phyloP scores from a whole-genome alignment of 129 eudicot species.

The Tagetes patula region DNA sequence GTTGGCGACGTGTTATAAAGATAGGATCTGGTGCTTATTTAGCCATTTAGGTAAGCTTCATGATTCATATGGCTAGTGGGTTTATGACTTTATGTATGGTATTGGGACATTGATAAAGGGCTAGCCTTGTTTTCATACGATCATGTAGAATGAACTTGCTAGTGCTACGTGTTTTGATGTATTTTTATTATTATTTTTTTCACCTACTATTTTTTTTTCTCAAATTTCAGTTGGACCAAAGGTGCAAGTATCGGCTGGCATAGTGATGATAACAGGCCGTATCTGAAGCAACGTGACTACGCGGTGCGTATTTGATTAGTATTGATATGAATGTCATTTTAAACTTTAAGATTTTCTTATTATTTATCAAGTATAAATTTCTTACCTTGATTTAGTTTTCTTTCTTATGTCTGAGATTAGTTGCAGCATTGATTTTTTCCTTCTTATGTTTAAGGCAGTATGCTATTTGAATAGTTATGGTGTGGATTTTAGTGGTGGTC shows the following conservation, averaged over 20 bases:
- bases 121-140: not conserved
- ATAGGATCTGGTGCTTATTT: not conserved
- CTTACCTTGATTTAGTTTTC: not conserved
- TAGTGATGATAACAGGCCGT: conserved; percentile 89
- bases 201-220: not conserved
- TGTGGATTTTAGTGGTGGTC: conserved; percentile 80
- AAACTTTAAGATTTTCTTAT: not conserved
- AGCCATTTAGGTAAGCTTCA: not conserved
- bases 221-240: conserved; percentile 67
- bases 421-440: not conserved
- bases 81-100: not conserved
- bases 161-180: not conserved
- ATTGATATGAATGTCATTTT: not conserved
- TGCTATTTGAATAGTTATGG: conserved; percentile 79
- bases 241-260: conserved; percentile 99
- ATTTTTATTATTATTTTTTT: not conserved
- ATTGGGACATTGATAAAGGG: not conserved
- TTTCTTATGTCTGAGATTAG: not conserved
- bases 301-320: conserved; percentile 50
- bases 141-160: not conserved
- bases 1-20: not conserved
- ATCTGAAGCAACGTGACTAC: conserved; percentile 90
- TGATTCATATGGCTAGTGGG: not conserved
- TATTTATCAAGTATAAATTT: not conserved
- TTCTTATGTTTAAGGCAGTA: conserved; percentile 64